Evolutionary conservation across 805 yeast species (phyloP).

Genomic region (Maudiozyma serrabonitensis): DNA sequence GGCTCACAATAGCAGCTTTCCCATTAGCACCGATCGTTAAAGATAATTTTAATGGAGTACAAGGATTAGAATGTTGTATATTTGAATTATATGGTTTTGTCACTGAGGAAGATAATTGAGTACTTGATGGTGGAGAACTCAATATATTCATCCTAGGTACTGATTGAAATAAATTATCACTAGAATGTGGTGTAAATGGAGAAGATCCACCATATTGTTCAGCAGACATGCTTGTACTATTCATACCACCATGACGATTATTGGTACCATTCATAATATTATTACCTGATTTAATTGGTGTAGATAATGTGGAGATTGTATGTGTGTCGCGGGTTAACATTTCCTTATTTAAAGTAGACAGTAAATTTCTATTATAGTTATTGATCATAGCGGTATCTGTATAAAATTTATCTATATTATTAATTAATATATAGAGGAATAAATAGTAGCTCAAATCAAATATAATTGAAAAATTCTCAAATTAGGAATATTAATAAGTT

Average conservation of each 20-base stretch:
- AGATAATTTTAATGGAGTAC: constrained; percentile 15
- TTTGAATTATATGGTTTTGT: background rate
- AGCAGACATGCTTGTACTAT: background rate
- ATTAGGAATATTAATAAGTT: too few species aligned
- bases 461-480: too few species aligned
- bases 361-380: background rate
- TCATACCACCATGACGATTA: background rate
- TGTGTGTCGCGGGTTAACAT: background rate
- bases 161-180: constrained; percentile 7
- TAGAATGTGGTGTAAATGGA: constrained; percentile 7
- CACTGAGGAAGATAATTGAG: background rate
- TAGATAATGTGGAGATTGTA: background rate
- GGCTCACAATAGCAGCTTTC: constrained; percentile 25
- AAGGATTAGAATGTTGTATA: background rate
- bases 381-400: background rate
- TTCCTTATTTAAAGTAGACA: background rate
- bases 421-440: too few species aligned
- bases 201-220: background rate
- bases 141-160: constrained; percentile 6
- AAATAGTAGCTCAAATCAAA: too few species aligned
- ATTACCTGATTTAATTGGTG: background rate
- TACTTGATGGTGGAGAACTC: constrained; percentile 9
- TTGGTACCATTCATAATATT: background rate
- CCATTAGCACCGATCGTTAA: constrained; percentile 26
- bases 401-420: too few species aligned